A percentile compares a stretch with the other conserved stretches of the same genome.
phyloP scores from a whole-genome alignment of 345 rosid species.

The Eucalyptus coolabah region DNA sequence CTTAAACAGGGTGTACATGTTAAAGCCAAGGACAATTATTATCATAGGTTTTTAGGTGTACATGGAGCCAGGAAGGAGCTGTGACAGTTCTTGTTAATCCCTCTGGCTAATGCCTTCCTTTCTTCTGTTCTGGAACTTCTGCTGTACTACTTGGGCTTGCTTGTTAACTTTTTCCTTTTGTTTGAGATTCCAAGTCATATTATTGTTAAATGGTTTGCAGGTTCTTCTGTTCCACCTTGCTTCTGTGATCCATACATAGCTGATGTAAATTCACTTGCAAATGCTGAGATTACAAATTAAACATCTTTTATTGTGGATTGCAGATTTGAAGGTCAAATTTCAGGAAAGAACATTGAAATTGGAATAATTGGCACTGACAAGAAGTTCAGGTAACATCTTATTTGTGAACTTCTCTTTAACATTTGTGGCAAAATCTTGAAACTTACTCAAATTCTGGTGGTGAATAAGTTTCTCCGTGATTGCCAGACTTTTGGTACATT shows the following conservation, averaged over 20 bases:
- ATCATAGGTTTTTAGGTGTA: neutral
- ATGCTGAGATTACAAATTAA: neutral
- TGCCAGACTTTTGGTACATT: neutral
- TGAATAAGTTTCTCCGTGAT: neutral
- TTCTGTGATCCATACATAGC: neutral
- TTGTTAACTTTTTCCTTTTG: neutral
- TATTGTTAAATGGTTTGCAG: neutral
- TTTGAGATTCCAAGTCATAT: neutral
- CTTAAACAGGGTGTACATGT: neutral
- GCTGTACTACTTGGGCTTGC: neutral
- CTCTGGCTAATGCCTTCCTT: neutral
- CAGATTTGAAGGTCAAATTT: conserved; percentile 92
- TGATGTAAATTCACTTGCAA: neutral
- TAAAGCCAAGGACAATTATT: neutral
- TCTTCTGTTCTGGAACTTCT: neutral
- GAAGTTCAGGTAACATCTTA: conserved; percentile 46
- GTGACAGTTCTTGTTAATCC: neutral
- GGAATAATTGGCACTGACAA: conserved; percentile 71
- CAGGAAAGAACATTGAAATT: conserved; percentile 81
- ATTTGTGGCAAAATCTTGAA: neutral
- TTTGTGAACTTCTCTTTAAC: neutral
- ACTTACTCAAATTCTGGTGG: neutral
- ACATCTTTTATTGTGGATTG: neutral
- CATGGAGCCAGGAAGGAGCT: neutral
- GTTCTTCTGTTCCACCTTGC: neutral